Evolutionary conservation across 345 rosid genomes (phyloP), one percentile per base, ranked within the genome.

Genomic region (Rhodomyrtus tomentosa): DNA sequence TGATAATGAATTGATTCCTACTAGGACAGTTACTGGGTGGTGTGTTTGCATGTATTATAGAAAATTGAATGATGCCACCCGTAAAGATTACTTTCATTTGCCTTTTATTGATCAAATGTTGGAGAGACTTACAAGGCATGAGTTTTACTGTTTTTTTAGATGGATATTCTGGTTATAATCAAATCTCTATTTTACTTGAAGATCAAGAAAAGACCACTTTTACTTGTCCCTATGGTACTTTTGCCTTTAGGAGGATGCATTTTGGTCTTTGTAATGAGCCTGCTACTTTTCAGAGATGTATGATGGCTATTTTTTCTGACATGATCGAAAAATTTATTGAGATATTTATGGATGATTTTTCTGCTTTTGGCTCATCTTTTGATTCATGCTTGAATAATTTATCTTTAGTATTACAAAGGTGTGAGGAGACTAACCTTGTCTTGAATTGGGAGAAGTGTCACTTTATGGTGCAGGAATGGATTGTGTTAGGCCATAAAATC

Each of bases 331-430:
- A 62, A 6, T 32, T 6, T 53, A 21, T 85, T 5, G 54, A 85
- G 48, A 81, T 82, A 7, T 85, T 68, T n/a, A 85, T 82, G 82
- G 74, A 82, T 82, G 62, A 80, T 82, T 85, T 54, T 68, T 4
- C 11, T 8, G n/a, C n/a, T 68, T 68, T 68, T 38, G 5, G 40
- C 40, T 38, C 40, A 38, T 2, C 40, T 38, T 38, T 38, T 38
- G 40, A 38, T 62, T 68, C 18, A 18, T 25, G 76, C 40, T 22
- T 68, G 14, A 68, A n/a, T 29, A 68, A 68, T 68, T 25, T 68
- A 20, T 20, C 76, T 29, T n/a, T 11, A 16, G 76, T 22, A 2
- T 68, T 68, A 68, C 76, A 68, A 68, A 68, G 2, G 14, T 68
- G 29, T 29, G 40, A 68, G 68, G 22, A 82, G 40, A 29, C 76